Conservation (phyloP, 2,329 filamentous ascomycete species). For the Penicillium oxalicum region DNA sequence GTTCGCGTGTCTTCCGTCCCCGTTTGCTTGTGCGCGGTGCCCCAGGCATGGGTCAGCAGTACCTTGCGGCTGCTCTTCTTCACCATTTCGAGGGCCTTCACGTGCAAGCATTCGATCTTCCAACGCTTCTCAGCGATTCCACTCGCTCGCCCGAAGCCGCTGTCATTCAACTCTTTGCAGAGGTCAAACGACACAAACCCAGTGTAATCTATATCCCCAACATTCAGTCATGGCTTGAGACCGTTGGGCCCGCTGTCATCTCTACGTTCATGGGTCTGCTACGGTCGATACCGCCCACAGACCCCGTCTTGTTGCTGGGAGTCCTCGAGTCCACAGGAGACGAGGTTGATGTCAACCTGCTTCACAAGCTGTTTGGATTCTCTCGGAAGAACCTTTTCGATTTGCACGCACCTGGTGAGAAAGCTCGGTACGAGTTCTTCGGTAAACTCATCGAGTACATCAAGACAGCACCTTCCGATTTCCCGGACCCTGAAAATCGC, state of each 20-base stretch:
- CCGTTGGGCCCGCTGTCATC: constrained; percentile 59
- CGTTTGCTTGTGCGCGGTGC: constrained; percentile 76
- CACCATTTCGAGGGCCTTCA: constrained; percentile 91
- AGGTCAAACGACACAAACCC: constrained; percentile 89
- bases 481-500: constrained; percentile 77
- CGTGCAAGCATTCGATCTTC: constrained; percentile 88
- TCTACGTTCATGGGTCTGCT: constrained; percentile 79
- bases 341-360: constrained; percentile 56
- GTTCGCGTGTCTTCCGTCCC: constrained; percentile 79
- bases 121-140: constrained; percentile 76
- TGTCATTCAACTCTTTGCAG: constrained; percentile 82
- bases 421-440: constrained; percentile 72
- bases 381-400: constrained; percentile 71
- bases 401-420: constrained; percentile 59
- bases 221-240: constrained; percentile 78
- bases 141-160: constrained; percentile 78
- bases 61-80: constrained; percentile 76
- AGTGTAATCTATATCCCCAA: constrained; percentile 93
- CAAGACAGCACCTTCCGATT: constrained; percentile 71
- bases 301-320: constrained; percentile 82
- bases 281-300: constrained; percentile 76
- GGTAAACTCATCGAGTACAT: constrained; percentile 67
- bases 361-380: constrained; percentile 77
- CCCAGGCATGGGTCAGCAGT: constrained; percentile 88
- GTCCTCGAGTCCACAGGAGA: constrained; percentile 66